Conservation (phyloP, 2,329 filamentous ascomycete genomes). For the Pyrenochaeta sp. region DNA sequence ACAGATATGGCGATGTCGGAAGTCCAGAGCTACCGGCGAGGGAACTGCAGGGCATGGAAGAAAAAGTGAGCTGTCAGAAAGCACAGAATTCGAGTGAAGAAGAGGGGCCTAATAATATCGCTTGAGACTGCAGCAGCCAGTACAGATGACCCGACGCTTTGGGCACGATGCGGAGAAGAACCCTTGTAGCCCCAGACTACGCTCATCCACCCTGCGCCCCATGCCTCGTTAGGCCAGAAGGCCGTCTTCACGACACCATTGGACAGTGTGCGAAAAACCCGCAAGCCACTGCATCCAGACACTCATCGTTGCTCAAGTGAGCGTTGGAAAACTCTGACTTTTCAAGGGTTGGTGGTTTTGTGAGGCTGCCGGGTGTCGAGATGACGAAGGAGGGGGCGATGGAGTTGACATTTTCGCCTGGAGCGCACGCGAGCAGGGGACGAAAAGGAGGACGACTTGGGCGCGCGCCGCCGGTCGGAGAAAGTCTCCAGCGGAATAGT, state of each 20-base stretch:
- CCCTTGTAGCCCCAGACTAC: slow-evolving; percentile 31
- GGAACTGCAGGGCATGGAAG: neutral
- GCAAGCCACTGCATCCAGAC: slow-evolving; percentile 21
- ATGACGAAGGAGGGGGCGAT: slow-evolving; percentile 4
- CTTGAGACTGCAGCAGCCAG: slow-evolving; percentile 17
- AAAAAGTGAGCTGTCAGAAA: slow-evolving; percentile 16
- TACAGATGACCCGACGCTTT: slow-evolving; percentile 41
- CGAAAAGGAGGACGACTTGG: slow-evolving; percentile 5
- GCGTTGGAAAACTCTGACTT: slow-evolving; percentile 6
- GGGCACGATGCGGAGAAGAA: slow-evolving; percentile 45
- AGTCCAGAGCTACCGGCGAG: neutral
- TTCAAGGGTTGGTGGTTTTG: slow-evolving; percentile 1
- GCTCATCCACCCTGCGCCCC: slow-evolving; percentile 27
- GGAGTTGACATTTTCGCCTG: neutral
- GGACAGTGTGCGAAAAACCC: slow-evolving; percentile 18
- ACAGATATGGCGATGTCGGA: slow-evolving; percentile 9
- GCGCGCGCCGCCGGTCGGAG: slow-evolving; percentile 10
- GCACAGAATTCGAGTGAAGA: slow-evolving; percentile 12
- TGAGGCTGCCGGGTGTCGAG: slow-evolving; percentile 8
- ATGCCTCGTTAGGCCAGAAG: slow-evolving; percentile 20
- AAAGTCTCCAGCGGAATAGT: slow-evolving; percentile 13
- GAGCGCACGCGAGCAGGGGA: neutral
- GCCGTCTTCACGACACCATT: slow-evolving; percentile 9
- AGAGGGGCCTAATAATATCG: slow-evolving; percentile 39
- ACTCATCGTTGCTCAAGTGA: slow-evolving; percentile 6